phyloP scores from a whole-genome alignment of 768 basidiomycete genomes.

The Candolleomyces efflorescens region DNA sequence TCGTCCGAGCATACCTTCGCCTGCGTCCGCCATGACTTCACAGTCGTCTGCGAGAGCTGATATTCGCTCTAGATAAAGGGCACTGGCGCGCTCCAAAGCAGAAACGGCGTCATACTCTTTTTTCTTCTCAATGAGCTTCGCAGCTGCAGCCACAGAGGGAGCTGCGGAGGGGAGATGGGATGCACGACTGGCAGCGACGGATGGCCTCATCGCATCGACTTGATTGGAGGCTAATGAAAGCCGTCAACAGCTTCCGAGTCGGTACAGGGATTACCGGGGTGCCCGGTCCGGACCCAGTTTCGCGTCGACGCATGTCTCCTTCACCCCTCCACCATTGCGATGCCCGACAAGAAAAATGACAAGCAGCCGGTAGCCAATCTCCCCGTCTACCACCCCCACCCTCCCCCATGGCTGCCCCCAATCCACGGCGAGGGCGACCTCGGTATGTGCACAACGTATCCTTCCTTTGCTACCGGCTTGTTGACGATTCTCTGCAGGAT shows the following conservation, averaged over 20 bases:
- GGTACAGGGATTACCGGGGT: no score
- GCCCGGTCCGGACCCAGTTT: no score
- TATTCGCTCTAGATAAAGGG: slow-evolving; percentile 62
- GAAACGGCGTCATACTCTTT: slow-evolving; percentile 75
- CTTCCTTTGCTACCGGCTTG: background rate
- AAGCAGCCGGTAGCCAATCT: slow-evolving; percentile 20
- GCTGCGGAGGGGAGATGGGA: slow-evolving; percentile 40
- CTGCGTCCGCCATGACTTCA: slow-evolving; percentile 74
- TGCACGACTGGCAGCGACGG: slow-evolving; percentile 45
- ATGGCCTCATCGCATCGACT: slow-evolving; percentile 55
- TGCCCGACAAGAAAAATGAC: slow-evolving; percentile 35
- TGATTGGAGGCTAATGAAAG: background rate
- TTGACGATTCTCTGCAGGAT: slow-evolving; percentile 42
- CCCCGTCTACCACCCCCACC: slow-evolving; percentile 60
- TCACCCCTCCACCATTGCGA: slow-evolving; percentile 13
- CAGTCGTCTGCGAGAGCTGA: slow-evolving; percentile 68
- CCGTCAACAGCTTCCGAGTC: background rate
- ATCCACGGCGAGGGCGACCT: slow-evolving; percentile 65
- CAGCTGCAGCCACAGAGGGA: slow-evolving; percentile 42
- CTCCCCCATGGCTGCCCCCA: slow-evolving; percentile 71
- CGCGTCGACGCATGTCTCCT: slow-evolving; percentile 8
- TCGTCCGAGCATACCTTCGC: slow-evolving; percentile 44
- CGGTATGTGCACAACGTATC: slow-evolving; percentile 35
- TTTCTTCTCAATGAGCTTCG: slow-evolving; percentile 71
- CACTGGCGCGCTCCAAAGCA: slow-evolving; percentile 63